Percentiles rank a stretch among this genome's conserved stretches.
phyloP scores from a whole-genome alignment of 2,329 filamentous ascomycete species.

The Aspergillus ochraceoroseus region DNA sequence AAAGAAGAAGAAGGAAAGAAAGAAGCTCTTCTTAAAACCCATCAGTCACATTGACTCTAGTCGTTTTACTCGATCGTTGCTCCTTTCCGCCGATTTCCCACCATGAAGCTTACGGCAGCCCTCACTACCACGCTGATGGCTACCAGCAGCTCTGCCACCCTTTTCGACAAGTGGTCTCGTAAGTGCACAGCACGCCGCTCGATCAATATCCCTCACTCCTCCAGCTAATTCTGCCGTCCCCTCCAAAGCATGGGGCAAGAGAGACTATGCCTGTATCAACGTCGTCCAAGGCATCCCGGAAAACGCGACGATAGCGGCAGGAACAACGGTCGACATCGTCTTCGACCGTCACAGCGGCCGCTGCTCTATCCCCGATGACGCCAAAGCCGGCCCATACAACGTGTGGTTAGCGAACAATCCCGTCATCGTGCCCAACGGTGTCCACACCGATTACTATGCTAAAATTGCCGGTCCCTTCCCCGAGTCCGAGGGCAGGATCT shows the following conservation, averaged over 20 bases:
- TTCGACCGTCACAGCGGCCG: constrained; percentile 28
- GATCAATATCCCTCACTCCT: not conserved
- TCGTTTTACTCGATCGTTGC: too few species aligned
- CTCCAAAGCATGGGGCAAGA: constrained; percentile 33
- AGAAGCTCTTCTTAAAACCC: too few species aligned
- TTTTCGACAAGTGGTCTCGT: constrained; percentile 34
- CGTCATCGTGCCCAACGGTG: constrained; percentile 20
- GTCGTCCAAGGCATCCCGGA: constrained; percentile 33
- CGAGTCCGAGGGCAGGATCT: constrained; percentile 19
- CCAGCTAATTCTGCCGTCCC: not conserved
- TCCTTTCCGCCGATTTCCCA: not conserved
- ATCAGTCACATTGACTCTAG: too few species aligned
- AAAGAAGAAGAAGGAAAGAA: too few species aligned
- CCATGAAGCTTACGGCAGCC: constrained; percentile 30
- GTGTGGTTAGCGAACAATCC: constrained; percentile 33
- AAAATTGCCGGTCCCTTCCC: constrained; percentile 22
- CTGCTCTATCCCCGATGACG: constrained; percentile 24
- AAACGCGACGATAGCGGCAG: constrained; percentile 27
- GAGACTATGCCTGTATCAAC: constrained; percentile 33
- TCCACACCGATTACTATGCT: constrained; percentile 22
- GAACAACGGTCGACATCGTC: constrained; percentile 23
- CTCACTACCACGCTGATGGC: constrained; percentile 25
- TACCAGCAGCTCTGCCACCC: constrained; percentile 24
- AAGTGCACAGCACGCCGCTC: constrained; percentile 3
- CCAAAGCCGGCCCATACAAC: constrained; percentile 24